Conservation (phyloP, 805 yeast genomes). For the Wickerhamomyces alni region DNA sequence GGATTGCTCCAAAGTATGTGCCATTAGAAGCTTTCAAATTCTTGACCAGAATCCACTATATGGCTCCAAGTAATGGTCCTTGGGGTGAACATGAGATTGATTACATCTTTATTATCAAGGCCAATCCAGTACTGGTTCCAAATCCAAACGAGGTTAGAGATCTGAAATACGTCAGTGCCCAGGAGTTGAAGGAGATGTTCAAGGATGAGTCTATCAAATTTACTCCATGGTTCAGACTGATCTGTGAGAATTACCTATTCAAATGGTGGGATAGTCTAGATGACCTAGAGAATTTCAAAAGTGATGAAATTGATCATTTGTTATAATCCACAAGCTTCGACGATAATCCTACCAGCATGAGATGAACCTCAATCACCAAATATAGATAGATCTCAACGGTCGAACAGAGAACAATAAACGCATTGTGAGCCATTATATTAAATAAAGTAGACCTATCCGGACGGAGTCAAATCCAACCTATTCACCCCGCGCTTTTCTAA, state of each 20-base stretch:
- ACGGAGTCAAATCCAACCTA: too few species aligned
- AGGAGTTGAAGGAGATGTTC: conserved; percentile 72
- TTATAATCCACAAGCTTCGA: conserved; percentile 8
- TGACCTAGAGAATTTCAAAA: conserved; percentile 43
- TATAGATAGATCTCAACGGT: too few species aligned
- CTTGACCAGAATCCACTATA: conserved; percentile 91
- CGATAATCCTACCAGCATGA: too few species aligned
- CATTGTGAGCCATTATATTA: too few species aligned
- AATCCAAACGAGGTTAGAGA: conserved; percentile 87
- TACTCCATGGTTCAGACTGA: conserved; percentile 98
- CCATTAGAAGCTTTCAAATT: conserved; percentile 69
- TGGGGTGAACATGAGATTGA: conserved; percentile 99
- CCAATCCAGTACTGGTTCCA: conserved; percentile 45
- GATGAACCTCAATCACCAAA: too few species aligned
- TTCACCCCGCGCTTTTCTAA: neutral
- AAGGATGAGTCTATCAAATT: conserved; percentile 57
- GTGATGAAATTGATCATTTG: conserved; percentile 28
- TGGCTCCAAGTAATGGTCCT: conserved; percentile 71
- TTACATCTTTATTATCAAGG: conserved; percentile 75
- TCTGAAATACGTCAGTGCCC: conserved; percentile 61
- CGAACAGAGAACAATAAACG: too few species aligned
- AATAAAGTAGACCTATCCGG: too few species aligned
- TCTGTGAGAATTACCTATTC: conserved; percentile 85
- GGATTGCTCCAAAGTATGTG: conserved; percentile 56
- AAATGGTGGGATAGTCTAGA: conserved; percentile 88